phyloP scores from a whole-genome alignment of 108 stramenopile species.

The Nitzschia palea region DNA sequence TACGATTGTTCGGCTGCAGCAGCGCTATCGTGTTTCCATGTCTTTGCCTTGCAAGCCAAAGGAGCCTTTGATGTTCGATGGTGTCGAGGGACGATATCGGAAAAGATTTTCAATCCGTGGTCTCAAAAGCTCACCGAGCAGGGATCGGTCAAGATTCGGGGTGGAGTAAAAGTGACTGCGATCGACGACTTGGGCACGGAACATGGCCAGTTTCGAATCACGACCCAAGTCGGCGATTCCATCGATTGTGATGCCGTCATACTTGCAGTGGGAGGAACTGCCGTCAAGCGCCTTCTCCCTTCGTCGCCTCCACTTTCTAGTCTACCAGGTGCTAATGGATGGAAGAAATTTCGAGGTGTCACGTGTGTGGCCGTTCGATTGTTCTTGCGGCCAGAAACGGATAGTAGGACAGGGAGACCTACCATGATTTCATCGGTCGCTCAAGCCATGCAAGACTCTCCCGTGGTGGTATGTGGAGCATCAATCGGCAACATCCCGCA shows the following conservation, averaged over 20 bases:
- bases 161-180: slow-evolving; percentile 54
- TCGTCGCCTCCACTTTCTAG: slow-evolving; percentile 51
- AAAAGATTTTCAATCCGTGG: slow-evolving; percentile 82
- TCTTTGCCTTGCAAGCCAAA: slow-evolving; percentile 79
- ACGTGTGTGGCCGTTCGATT: slow-evolving; percentile 82
- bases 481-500: slow-evolving; percentile 58
- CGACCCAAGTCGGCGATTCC: slow-evolving; percentile 26
- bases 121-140: slow-evolving; percentile 36
- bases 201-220: slow-evolving; percentile 4
- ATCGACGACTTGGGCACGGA: slow-evolving; percentile 29
- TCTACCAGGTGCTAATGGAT: slow-evolving; percentile 38
- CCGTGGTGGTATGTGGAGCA: slow-evolving; percentile 77
- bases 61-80: slow-evolving; percentile 90
- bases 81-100: slow-evolving; percentile 71
- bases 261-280: slow-evolving; percentile 75
- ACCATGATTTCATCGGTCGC: slow-evolving; percentile 32
- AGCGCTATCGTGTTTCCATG: slow-evolving; percentile 85
- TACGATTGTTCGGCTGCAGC: slow-evolving; percentile 87
- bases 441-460: slow-evolving; percentile 69
- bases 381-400: slow-evolving; percentile 50
- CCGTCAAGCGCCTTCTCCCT: slow-evolving; percentile 45
- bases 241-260: slow-evolving; percentile 71
- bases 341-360: slow-evolving; percentile 72
- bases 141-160: slow-evolving; percentile 53
- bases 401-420: slow-evolving; percentile 34